Evolutionary conservation across 345 rosid species (phyloP), one percentile per base, ranked within the genome.

Genomic region (Gossypium rotundifolium): DNA sequence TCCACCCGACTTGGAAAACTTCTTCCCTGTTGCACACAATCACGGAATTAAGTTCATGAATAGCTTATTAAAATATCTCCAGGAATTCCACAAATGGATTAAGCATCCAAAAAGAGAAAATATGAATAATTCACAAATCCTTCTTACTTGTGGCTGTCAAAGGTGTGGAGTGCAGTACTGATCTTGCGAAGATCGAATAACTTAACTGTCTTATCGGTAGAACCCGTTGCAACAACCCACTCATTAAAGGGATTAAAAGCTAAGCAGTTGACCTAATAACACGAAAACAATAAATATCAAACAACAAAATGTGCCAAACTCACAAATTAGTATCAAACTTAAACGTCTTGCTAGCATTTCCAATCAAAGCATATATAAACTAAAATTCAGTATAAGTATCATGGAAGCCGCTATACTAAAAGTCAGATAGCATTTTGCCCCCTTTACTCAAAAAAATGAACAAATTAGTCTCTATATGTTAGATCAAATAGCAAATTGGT

Each of bases 1-100:
- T 96, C 99, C 98, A 93, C 38, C 99, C 98, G 65, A 93, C 96
- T 83, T 96, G 99, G 88, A 93, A 96, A 76, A 96, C 99, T 84
- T 96, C 99, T 84, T 96, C 99, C 73, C 99, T 93, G 89, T 74
- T 4, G 61, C 44, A 62, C 14, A 83, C 71, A 79, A 76, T 46
- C 74, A 42, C 55, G 63, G 61, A 67, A 27, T 52, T 20, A 55
- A 13, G 48, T 44, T 67, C 23, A 64, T 11, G 27, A 22, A 7
- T 72, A 40, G 40, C 42, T 33, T 57, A 55, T 22, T 3, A 58
- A 58, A 17, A 57, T 9, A 57, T 46, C 44, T 51, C 17, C 40
- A 51, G 25, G 58, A 25, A 25, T 51, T 69, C 9, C 20, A 67
- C 38, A 22, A 67, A 67, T 69, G 44, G 12, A 55, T 44, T 0